Evolutionary conservation across 2,329 filamentous ascomycete genomes (phyloP).

Genomic region (Ophiostoma himal-ulmi): DNA sequence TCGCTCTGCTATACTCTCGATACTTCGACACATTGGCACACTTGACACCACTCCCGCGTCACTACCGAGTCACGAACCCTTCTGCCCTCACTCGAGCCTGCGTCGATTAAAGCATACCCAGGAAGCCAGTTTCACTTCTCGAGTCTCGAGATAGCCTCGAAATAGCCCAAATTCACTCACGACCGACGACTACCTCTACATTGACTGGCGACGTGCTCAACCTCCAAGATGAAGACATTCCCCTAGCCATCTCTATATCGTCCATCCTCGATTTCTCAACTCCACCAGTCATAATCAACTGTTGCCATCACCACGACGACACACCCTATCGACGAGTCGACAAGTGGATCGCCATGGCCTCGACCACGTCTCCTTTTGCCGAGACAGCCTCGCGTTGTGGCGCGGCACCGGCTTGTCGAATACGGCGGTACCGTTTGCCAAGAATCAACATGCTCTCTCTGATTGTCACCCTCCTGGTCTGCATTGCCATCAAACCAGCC

Average conservation of each 20-base stretch:
- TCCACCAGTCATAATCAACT: not conserved
- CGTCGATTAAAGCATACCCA: not conserved
- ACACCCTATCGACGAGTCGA: not conserved
- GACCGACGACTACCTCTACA: not conserved
- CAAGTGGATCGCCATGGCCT: conserved; percentile 7
- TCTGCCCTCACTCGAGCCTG: no score
- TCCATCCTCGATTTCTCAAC: conserved; percentile 8
- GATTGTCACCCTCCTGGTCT: conserved; percentile 38
- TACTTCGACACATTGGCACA: not conserved
- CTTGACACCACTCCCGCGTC: not conserved
- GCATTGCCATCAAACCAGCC: conserved; percentile 39
- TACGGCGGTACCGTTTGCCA: conserved; percentile 4
- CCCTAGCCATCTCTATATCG: conserved; percentile 15
- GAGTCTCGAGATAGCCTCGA: not conserved
- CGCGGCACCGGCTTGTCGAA: conserved; percentile 12
- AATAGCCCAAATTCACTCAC: not conserved
- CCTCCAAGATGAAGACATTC: conserved; percentile 20
- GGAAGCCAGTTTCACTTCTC: not conserved
- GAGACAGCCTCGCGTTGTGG: not conserved
- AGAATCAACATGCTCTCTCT: conserved; percentile 25
- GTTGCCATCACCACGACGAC: not conserved
- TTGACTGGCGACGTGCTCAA: conserved; percentile 14
- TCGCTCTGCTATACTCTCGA: not conserved
- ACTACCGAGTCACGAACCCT: no score
- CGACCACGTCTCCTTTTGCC: not conserved